phyloP scores from a whole-genome alignment of 106 monocot species.

The Narthecium ossifragum region DNA sequence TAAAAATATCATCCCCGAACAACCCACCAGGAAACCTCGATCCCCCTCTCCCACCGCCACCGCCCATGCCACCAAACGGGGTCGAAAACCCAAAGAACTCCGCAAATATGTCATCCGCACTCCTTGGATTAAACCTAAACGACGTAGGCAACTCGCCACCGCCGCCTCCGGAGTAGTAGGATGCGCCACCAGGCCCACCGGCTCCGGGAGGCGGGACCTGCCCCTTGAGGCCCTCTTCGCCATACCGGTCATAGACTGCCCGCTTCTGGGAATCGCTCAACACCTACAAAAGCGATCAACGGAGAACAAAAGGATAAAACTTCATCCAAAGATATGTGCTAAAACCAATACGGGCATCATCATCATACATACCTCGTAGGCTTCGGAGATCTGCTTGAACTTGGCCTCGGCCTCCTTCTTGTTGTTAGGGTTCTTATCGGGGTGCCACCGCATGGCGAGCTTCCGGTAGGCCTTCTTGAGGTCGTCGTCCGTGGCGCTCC shows the following conservation, averaged over 20 bases:
- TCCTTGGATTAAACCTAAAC: slow-evolving; percentile 62
- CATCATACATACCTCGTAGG: slow-evolving; percentile 49
- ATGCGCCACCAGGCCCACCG: slow-evolving; percentile 22
- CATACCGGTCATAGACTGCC: slow-evolving; percentile 62
- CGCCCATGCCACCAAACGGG: slow-evolving; percentile 50
- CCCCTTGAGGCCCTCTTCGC: slow-evolving; percentile 75
- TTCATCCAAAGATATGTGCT: not conserved
- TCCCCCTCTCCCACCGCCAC: slow-evolving; percentile 18
- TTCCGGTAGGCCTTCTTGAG: slow-evolving; percentile 89
- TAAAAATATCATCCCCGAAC: slow-evolving; percentile 37
- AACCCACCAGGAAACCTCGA: slow-evolving; percentile 28
- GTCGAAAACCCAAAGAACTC: slow-evolving; percentile 76
- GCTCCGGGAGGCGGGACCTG: slow-evolving; percentile 34
- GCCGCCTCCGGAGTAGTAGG: slow-evolving; percentile 19
- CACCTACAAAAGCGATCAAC: slow-evolving; percentile 28
- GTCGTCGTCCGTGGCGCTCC: slow-evolving; percentile 64
- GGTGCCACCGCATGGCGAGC: slow-evolving; percentile 97
- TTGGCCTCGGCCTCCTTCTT: slow-evolving; percentile 94
- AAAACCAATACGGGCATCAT: not conserved
- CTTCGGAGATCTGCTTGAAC: slow-evolving; percentile 93
- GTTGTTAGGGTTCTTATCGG: slow-evolving; percentile 87
- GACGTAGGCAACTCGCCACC: slow-evolving; percentile 14
- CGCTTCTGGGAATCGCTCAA: slow-evolving; percentile 80
- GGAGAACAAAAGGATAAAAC: not conserved
- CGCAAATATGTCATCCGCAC: slow-evolving; percentile 65